Base-by-base conservation (phyloP, 1,139 yeast genomes). In the Lodderomyces parapsilosis region DNA sequence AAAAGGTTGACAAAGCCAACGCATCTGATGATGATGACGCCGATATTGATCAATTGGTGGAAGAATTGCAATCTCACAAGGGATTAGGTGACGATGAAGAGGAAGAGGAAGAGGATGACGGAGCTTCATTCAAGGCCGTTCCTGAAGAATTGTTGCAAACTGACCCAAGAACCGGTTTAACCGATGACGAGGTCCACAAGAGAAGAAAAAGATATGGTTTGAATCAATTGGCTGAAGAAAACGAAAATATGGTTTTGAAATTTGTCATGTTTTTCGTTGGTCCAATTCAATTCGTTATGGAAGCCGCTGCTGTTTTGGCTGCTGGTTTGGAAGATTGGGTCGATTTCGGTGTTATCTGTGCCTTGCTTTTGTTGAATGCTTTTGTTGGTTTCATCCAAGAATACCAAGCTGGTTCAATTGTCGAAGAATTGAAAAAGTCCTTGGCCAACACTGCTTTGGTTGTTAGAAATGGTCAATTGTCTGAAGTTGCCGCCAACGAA, bases 321-420 rank as follows among this genome's bases (percentile, higher is more conserved):
- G 96, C 96, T 55, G 97, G 97, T 86, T 81, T 91, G 63, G 94
- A 89, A 75, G 97, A 90, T 76, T 91, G 97, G 97, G 96, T 91
- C 65, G 97, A 90, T 81, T 90, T 90, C 78, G 97, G 97, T 81
- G 97, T 91, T 68, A 90, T 91, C 65, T 83, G 89, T 71, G 97
- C 86, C 70, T 76, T 91, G 61, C 78, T 91, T 59, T 62, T 85
- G 68, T 82, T 91, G 68, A 91, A 91, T 74, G 97, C 97, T 55
- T 74, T 76, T 59, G 97, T 91, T 67, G 98, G 98, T 80, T 91
- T 90, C 83, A 78, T 89, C 58, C 97, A 91, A 77, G 98, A 91
- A 75, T 91, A 78, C 85, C 95, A 89, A 78, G 96, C 96, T 56
- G 96, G 96, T 75, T 89, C 95, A 55, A 90, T 88, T 76, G 96